These are phyloP conservation scores for Coemansia javaensis DNA, from an alignment of 192 early-diverging fungal genomes.

Conservation along the genomic window DNA sequence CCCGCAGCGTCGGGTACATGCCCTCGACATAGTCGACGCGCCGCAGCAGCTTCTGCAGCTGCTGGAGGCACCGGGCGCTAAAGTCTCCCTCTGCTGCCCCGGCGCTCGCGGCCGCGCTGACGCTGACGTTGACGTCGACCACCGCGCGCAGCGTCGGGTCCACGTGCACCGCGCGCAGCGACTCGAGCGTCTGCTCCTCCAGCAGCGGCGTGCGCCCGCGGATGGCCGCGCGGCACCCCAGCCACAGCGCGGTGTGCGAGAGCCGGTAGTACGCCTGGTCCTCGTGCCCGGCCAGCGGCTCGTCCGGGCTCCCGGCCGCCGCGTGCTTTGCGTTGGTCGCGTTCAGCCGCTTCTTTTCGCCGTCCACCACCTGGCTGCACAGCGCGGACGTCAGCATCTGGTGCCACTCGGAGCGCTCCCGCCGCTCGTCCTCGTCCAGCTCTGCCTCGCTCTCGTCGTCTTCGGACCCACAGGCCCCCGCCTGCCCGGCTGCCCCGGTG, in stretches of 20 bases:
- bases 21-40: conserved; percentile 74
- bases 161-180: conserved; percentile 44
- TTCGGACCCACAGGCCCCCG: no score
- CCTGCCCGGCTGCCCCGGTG: no score
- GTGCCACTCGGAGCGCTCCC: conserved; percentile 81
- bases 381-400: conserved; percentile 78
- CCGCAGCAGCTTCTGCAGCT: conserved; percentile 65
- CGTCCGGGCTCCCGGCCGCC: conserved; percentile 20
- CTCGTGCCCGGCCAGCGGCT: conserved; percentile 25
- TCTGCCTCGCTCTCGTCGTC: no score
- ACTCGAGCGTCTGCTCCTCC: conserved; percentile 65
- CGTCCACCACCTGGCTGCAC: conserved; percentile 76
- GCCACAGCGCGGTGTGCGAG: conserved; percentile 64
- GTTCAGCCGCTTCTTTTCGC: conserved; percentile 69
- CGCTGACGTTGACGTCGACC: conserved; percentile 55
- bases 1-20: conserved; percentile 67
- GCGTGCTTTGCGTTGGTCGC: conserved; percentile 26
- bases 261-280: conserved; percentile 46
- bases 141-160: conserved; percentile 53
- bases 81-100: conserved; percentile 14
- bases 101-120: not conserved
- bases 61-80: conserved; percentile 46
- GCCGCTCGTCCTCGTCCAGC: conserved; percentile 44
- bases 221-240: conserved; percentile 63
- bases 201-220: conserved; percentile 57